These are phyloP conservation scores for Talaromyces proteolyticus DNA, from an alignment of 495 filamentous ascomycete genomes.

Conservation along the genomic window DNA sequence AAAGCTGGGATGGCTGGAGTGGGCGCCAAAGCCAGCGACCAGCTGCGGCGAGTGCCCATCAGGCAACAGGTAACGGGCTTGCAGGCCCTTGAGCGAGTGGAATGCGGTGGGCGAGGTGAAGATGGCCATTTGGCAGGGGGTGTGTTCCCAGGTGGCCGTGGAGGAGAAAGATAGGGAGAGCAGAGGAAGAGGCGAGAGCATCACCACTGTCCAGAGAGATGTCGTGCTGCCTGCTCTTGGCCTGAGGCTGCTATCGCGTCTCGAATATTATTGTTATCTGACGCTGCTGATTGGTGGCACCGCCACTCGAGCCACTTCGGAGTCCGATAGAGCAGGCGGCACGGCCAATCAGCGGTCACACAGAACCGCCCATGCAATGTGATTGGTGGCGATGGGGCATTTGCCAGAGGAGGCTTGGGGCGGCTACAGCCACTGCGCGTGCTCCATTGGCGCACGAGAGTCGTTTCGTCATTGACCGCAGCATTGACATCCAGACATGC, in stretches of 20 bases:
- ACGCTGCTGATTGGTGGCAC: too few relatives aligned
- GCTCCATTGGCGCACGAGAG: neutral
- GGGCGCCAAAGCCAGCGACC: constrained; percentile 16
- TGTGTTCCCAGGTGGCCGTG: too few relatives aligned
- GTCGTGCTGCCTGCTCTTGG: too few relatives aligned
- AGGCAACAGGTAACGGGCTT: constrained; percentile 21
- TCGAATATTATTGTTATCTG: too few relatives aligned
- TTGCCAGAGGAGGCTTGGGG: neutral
- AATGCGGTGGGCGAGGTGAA: constrained; percentile 62
- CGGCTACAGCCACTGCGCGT: neutral
- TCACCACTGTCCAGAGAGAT: too few relatives aligned
- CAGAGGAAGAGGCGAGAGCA: too few relatives aligned
- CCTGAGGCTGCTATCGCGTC: too few relatives aligned
- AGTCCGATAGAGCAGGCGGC: too few relatives aligned
- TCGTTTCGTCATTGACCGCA: neutral
- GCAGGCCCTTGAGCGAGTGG: constrained; percentile 42
- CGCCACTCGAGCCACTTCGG: too few relatives aligned
- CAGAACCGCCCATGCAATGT: neutral
- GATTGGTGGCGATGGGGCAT: neutral
- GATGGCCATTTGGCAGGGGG: constrained; percentile 34
- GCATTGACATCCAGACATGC: neutral
- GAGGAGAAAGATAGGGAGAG: too few relatives aligned
- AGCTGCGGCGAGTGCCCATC: constrained; percentile 24
- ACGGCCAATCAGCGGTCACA: too few relatives aligned
- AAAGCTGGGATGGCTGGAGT: constrained; percentile 59